A percentile compares a stretch with the other conserved stretches of the same genome.
Evolutionary conservation across 768 basidiomycete genomes (phyloP).

Genomic region (Termitomyces sp.): DNA sequence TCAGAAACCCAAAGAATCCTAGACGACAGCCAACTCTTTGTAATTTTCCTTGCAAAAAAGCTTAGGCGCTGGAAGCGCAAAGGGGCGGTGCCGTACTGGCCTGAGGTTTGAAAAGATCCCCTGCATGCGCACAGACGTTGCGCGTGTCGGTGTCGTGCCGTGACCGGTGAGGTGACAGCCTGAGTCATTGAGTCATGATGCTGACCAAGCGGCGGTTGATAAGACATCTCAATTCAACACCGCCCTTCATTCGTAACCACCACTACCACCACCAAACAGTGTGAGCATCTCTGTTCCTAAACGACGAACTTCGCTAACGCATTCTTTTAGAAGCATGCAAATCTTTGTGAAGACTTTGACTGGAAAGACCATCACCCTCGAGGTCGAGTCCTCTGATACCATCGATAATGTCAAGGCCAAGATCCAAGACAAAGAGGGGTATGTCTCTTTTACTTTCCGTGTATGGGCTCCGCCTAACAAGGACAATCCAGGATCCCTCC

Average conservation of each 20-base stretch:
- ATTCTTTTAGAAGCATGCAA: slow-evolving; percentile 11
- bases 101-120: too few species aligned
- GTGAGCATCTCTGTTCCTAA: neutral
- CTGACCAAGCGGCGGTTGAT: slow-evolving; percentile 15
- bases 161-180: neutral
- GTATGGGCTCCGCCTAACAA: neutral
- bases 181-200: neutral
- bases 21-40: too few species aligned
- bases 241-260: slow-evolving; percentile 5
- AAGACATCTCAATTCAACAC: neutral
- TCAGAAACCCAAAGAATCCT: too few species aligned
- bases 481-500: slow-evolving; percentile 2
- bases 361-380: slow-evolving; percentile 12
- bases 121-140: neutral
- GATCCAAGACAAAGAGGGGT: slow-evolving; percentile 14
- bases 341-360: slow-evolving; percentile 17
- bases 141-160: neutral
- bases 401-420: slow-evolving; percentile 10
- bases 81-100: too few species aligned
- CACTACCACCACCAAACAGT: slow-evolving; percentile 1
- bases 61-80: too few species aligned
- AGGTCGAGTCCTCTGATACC: slow-evolving; percentile 9
- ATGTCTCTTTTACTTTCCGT: neutral
- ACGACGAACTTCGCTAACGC: neutral
- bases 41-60: too few species aligned